phyloP scores from a whole-genome alignment of 768 basidiomycete species.

The Mycena floridula region DNA sequence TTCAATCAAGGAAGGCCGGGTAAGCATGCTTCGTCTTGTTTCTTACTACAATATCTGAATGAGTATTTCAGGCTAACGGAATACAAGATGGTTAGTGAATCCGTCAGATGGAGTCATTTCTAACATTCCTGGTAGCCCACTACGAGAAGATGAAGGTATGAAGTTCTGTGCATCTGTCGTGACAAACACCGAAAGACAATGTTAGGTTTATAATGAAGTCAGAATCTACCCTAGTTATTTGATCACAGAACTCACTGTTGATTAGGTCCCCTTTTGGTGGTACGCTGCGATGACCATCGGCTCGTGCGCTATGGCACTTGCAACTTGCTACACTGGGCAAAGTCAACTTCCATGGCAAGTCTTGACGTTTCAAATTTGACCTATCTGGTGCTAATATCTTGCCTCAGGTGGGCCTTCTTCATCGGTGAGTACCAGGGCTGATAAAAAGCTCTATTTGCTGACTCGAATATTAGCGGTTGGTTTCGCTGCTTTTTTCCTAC shows the following conservation, averaged over 20 bases:
- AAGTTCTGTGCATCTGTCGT: constrained; percentile 35
- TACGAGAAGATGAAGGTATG: constrained; percentile 33
- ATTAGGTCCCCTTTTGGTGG: constrained; percentile 44
- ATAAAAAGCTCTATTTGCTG: too few relatives aligned
- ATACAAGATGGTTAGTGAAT: constrained; percentile 5
- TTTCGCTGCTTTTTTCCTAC: constrained; percentile 25
- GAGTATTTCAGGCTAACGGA: neutral
- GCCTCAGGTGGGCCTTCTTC: constrained; percentile 11
- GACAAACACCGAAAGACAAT: constrained; percentile 22
- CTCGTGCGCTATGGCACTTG: constrained; percentile 46
- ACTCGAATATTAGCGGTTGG: constrained; percentile 9
- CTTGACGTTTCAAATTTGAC: neutral
- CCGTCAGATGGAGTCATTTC: neutral
- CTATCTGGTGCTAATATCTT: neutral
- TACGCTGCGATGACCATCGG: constrained; percentile 35
- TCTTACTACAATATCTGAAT: neutral
- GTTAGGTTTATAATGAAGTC: too few relatives aligned
- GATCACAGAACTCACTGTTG: too few relatives aligned
- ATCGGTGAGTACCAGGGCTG: constrained; percentile 5
- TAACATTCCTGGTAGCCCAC: constrained; percentile 6
- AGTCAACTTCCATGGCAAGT: constrained; percentile 51
- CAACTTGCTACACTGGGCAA: constrained; percentile 44
- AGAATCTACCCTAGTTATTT: too few relatives aligned
- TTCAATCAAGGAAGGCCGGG: constrained; percentile 8
- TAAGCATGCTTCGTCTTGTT: constrained; percentile 2